Base-by-base conservation (phyloP, 345 rosid genomes). In the Eucalyptus guilfoylei region DNA sequence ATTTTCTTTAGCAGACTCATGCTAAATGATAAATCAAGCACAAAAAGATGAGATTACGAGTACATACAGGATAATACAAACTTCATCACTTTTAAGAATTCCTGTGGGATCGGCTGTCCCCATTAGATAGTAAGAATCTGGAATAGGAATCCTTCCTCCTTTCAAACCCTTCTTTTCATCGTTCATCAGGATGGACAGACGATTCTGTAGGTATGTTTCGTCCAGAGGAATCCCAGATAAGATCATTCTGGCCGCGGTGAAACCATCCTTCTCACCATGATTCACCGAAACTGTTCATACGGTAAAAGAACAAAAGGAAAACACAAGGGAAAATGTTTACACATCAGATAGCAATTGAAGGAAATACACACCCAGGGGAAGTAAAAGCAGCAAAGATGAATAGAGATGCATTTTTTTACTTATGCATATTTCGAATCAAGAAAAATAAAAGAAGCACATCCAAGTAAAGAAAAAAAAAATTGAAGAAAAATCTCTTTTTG, bases 51-150 rank as follows among this genome's bases (percentile, higher is more conserved):
- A 87, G 28, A 42, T n/a, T 52, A 5, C 6, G 40, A 34, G 47
- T 87, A 86, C 99, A 8, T 94, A 97, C 99, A 95, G 91, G 86
- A 97, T 95, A 64, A 97, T 90, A 91, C 98, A 92, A 89, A 97
- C 97, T 97, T 97, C 96, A 93, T 93, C 92, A 24, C 91, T 88
- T 92, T 93, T 91, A 30, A 97, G 92, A 88, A 58, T 87, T 88
- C 95, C 95, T 1, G 99, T 95, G 81, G 99, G 99, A 91, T 97
- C 97, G 37, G 91, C 94, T 24, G 97, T 97, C 47, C 99, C 99
- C 99, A 97, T 96, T 24, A 97, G 90, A 92, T 97, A 95, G 89
- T 93, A 95, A 40, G 96, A 95, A 49, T 97, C 99, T 1, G 94
- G 52, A 16, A 96, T 87, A 16, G 93, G 97, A 88, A 97, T 93